A percentile compares a stretch with the other conserved stretches of the same genome.
phyloP scores from a whole-genome alignment of 108 stramenopile genomes.

The Pseudonitzschia multiseries region DNA sequence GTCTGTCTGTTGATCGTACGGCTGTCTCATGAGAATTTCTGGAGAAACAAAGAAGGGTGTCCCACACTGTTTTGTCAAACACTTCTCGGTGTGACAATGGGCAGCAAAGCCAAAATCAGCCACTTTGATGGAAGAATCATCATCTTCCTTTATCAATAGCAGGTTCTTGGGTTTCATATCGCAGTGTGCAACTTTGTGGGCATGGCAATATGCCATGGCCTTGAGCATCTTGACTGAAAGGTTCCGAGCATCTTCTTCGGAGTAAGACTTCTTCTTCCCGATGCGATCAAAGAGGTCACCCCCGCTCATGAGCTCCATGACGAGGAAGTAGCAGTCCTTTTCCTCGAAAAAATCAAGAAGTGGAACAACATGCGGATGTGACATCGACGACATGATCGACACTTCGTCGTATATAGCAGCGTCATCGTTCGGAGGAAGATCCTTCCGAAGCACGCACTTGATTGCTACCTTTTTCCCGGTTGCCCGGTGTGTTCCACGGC shows the following conservation, averaged over 20 bases:
- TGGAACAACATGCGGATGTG: constrained; percentile 87
- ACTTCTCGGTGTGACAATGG: constrained; percentile 64
- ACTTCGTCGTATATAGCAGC: constrained; percentile 89
- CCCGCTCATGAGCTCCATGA: constrained; percentile 89
- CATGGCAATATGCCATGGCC: constrained; percentile 77
- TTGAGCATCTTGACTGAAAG: constrained; percentile 76
- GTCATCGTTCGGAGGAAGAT: constrained; percentile 76
- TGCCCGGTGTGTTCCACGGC: constrained; percentile 84
- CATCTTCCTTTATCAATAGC: constrained; percentile 68
- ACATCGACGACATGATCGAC: constrained; percentile 75
- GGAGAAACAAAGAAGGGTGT: constrained; percentile 97
- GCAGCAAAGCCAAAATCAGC: constrained; percentile 94
- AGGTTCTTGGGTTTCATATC: constrained; percentile 95
- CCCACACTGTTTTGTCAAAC: constrained; percentile 84
- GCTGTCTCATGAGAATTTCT: constrained; percentile 82
- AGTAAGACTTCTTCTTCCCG: constrained; percentile 80
- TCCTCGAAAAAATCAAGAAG: constrained; percentile 93
- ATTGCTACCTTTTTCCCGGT: constrained; percentile 84
- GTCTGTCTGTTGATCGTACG: constrained; percentile 87
- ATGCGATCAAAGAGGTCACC: constrained; percentile 94
- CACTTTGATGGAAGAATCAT: constrained; percentile 82
- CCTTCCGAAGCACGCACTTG: constrained; percentile 79
- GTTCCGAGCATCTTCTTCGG: constrained; percentile 84
- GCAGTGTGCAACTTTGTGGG: constrained; percentile 75
- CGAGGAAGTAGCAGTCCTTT: constrained; percentile 81